These are phyloP conservation scores for Rhizophagus clarus DNA, from an alignment of 192 early-diverging fungal genomes.

Conservation along the genomic window DNA sequence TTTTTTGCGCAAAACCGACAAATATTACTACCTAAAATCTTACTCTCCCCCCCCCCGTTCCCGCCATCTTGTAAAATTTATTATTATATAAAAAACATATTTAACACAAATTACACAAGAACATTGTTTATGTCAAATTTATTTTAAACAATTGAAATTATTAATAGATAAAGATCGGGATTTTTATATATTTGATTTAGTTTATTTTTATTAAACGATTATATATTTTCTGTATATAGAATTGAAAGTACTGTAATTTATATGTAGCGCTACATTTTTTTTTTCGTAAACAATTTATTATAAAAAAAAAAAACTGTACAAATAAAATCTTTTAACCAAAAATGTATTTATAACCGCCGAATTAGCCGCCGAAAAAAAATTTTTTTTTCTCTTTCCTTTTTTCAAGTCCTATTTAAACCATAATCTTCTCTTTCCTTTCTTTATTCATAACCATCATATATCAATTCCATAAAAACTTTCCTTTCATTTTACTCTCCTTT, in stretches of 20 bases:
- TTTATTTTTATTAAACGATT: background rate
- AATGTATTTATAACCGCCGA: background rate
- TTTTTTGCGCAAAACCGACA: background rate
- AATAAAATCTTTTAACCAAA: background rate
- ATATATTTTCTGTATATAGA: background rate
- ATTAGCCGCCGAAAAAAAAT: background rate
- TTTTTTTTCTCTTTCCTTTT: background rate
- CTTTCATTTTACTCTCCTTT: background rate
- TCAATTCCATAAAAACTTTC: background rate
- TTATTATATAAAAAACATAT: no score
- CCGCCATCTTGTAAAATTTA: no score
- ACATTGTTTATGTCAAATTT: background rate
- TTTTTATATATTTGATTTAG: background rate
- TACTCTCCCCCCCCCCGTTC: no score
- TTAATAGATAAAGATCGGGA: background rate
- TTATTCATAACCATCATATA: background rate
- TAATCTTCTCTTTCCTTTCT: background rate
- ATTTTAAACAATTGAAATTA: background rate
- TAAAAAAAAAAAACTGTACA: background rate
- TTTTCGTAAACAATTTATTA: no score
- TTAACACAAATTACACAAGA: background rate
- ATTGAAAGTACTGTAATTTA: background rate
- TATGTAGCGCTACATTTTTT: background rate
- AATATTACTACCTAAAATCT: background rate
- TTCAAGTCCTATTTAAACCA: background rate